Conservation (phyloP, 352 stramenopile species). For the Achlya hypogyna region DNA sequence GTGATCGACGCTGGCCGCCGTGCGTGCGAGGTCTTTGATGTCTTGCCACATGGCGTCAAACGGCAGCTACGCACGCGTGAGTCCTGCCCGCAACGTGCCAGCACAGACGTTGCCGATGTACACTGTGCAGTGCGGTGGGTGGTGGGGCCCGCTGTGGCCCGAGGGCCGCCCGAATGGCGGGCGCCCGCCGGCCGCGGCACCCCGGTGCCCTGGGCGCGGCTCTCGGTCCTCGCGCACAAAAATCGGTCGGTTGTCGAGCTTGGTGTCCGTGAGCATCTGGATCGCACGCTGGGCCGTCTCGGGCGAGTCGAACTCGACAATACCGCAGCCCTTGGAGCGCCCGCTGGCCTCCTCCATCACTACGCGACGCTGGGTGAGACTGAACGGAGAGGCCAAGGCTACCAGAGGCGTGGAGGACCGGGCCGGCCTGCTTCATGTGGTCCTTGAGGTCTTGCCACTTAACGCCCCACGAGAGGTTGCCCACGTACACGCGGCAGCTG, state of each 20-base stretch:
- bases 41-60: slow-evolving; percentile 61
- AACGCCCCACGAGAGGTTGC: slow-evolving; percentile 88
- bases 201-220: slow-evolving; percentile 21
- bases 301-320: slow-evolving; percentile 54
- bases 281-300: slow-evolving; percentile 85
- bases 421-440: slow-evolving; percentile 85
- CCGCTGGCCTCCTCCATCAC: slow-evolving; percentile 73
- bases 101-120: slow-evolving; percentile 72
- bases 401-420: slow-evolving; percentile 77
- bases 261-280: slow-evolving; percentile 83
- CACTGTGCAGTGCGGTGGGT: slow-evolving; percentile 18
- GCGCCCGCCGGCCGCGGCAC: background rate
- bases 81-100: background rate
- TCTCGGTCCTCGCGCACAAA: slow-evolving; percentile 84
- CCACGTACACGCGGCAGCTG: slow-evolving; percentile 76
- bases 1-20: slow-evolving; percentile 56
- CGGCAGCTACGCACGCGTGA: slow-evolving; percentile 33
- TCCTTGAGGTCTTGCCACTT: slow-evolving; percentile 96
- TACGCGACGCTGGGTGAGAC: slow-evolving; percentile 24
- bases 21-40: slow-evolving; percentile 57
- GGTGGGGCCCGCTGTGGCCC: background rate
- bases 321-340: slow-evolving; percentile 84
- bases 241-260: slow-evolving; percentile 86
- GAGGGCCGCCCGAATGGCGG: background rate
- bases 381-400: too few species aligned